Base-by-base conservation (phyloP, 805 yeast species). In the Lipomyces kockii region DNA sequence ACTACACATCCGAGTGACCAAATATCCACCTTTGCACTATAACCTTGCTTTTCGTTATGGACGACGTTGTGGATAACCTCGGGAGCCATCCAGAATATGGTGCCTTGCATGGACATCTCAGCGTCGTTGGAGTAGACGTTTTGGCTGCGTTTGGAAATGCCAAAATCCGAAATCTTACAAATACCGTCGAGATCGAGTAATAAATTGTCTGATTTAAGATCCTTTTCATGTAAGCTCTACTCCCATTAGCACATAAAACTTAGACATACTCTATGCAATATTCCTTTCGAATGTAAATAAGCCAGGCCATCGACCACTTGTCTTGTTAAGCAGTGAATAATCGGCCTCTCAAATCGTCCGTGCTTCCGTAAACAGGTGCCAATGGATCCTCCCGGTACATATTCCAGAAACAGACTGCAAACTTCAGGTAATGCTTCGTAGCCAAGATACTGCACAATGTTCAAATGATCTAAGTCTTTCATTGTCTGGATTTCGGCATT, bases 11-110 rank as follows among this genome's bases (percentile, higher is more conserved):
- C 99, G 29, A 94, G 78, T 0, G 98, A 93, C 99, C 99, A 95
- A 52, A 95, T 93, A 78, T 95, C 99, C 29, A 95, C 92, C 79
- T 95, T 95, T 25, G 99, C 99, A 81, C 97, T 91, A 77, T 95
- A 95, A 0, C 99, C 99, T 76, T 89, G 95, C 71, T 88, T 88
- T 72, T 85, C 85, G 72, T 86, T 86, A 70, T 87, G 89, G 2
- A 86, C 87, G 25, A 87, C 87, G 66, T 91, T 92, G 76, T 92
- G 94, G 61, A 95, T 92, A 71, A 96, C 97, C 76, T 95, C 99
- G 0, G 99, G 99, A 0, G 99, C 99, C 99, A 95, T 95, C 99
- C 99, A 95, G 78, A 93, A 95, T 0, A 96, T 92, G 0, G 99
- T 93, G 29, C 99, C 99, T 78, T 96, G 97, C 97, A 91, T 92